These are phyloP conservation scores for Aspergillus sparsus DNA, from an alignment of 495 filamentous ascomycete genomes.

Conservation along the genomic window DNA sequence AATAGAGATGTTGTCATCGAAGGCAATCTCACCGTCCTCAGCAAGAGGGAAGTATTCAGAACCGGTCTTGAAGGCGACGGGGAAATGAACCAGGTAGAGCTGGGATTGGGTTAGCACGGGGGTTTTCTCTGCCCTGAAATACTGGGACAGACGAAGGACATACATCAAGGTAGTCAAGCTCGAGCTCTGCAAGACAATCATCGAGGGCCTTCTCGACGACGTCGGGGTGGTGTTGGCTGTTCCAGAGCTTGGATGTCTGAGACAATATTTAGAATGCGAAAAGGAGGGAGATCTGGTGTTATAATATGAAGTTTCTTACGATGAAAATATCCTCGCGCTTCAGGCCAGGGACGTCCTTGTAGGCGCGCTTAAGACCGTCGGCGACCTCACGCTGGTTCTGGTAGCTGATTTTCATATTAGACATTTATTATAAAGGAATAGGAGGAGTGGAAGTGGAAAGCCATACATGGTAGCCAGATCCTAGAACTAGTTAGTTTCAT, in stretches of 20 bases:
- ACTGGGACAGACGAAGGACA: neutral
- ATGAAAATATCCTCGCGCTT: conserved; percentile 55
- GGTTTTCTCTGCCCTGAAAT: neutral
- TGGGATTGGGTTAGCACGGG: conserved; percentile 17
- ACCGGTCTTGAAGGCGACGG: conserved; percentile 49
- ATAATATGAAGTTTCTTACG: conserved; percentile 28
- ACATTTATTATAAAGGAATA: conserved; percentile 22
- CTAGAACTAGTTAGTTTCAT: conserved; percentile 29
- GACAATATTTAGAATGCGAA: conserved; percentile 1
- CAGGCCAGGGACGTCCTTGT: conserved; percentile 47
- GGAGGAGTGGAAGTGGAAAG: neutral
- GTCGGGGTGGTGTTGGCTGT: conserved; percentile 51
- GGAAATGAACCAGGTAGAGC: conserved; percentile 57
- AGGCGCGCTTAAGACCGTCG: conserved; percentile 48
- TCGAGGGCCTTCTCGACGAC: conserved; percentile 49
- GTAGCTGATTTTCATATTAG: conserved; percentile 51
- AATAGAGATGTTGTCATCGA: conserved; percentile 51
- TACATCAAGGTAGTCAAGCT: conserved; percentile 53
- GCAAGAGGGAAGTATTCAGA: conserved; percentile 46
- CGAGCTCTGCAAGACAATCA: conserved; percentile 49
- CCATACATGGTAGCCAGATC: conserved; percentile 50
- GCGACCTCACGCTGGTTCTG: conserved; percentile 53
- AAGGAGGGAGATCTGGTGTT: neutral
- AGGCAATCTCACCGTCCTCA: conserved; percentile 42
- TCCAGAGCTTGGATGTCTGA: conserved; percentile 54